Evolutionary conservation across 2,329 filamentous ascomycete species (phyloP).

Genomic region (Huntiella decipiens): DNA sequence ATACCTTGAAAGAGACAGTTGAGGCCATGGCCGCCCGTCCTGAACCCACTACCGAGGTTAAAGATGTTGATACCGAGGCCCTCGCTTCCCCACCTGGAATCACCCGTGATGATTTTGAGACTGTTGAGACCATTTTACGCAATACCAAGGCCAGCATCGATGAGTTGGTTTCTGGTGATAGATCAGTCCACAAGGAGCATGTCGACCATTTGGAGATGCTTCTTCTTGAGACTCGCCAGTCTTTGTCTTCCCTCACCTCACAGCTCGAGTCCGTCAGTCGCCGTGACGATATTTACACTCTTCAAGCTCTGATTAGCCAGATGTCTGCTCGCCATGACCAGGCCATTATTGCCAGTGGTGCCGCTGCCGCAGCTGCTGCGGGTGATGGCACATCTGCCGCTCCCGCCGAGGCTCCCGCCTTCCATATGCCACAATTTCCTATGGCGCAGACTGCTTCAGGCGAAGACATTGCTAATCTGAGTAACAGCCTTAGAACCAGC

Average conservation of each 20-base stretch:
- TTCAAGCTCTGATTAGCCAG: slow-evolving; percentile 65
- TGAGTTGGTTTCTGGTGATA: slow-evolving; percentile 55
- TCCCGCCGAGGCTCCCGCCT: not conserved
- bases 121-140: slow-evolving; percentile 73
- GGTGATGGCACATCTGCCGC: not conserved
- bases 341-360: slow-evolving; percentile 31
- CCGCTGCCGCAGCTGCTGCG: not conserved
- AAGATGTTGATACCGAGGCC: slow-evolving; percentile 16
- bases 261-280: slow-evolving; percentile 52
- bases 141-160: slow-evolving; percentile 82
- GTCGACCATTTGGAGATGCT: slow-evolving; percentile 45
- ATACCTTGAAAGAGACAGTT: slow-evolving; percentile 28
- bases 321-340: slow-evolving; percentile 61
- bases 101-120: slow-evolving; percentile 58
- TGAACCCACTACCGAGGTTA: slow-evolving; percentile 12
- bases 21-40: slow-evolving; percentile 23
- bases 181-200: slow-evolving; percentile 47
- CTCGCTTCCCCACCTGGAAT: slow-evolving; percentile 16
- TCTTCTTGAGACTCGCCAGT: slow-evolving; percentile 56
- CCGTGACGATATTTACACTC: slow-evolving; percentile 57
- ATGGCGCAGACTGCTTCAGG: slow-evolving; percentile 7
- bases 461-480: slow-evolving; percentile 9
- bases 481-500: slow-evolving; percentile 11
- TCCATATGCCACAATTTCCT: slow-evolving; percentile 4
- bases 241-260: slow-evolving; percentile 44